Evolutionary conservation across 176 grass and related monocot species (phyloP).

Genomic region (Carex myosuroides): DNA sequence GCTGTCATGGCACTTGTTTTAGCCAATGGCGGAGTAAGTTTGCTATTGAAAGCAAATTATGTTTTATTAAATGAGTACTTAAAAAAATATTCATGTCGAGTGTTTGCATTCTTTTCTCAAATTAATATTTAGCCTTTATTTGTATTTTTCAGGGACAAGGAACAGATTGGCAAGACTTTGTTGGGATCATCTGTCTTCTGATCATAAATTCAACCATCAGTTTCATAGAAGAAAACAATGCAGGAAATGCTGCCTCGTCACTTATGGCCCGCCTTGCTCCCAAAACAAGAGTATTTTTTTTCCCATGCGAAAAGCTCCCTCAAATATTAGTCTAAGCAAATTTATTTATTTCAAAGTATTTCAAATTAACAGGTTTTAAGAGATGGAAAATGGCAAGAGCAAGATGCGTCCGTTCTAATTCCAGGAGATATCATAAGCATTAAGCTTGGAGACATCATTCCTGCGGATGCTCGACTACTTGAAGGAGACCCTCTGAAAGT

Average conservation of each 20-base stretch:
- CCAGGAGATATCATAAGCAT: slow-evolving; percentile 75
- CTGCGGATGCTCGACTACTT: slow-evolving; percentile 61
- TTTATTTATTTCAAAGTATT: not conserved
- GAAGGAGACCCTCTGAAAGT: slow-evolving; percentile 82
- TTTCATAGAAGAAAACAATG: slow-evolving; percentile 85
- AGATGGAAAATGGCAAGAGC: slow-evolving; percentile 63
- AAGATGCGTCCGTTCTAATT: slow-evolving; percentile 57
- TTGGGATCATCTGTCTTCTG: slow-evolving; percentile 65
- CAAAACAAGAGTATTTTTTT: slow-evolving; percentile 42
- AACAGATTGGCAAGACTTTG: slow-evolving; percentile 75
- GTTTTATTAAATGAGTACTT: not conserved
- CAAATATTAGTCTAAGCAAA: not conserved
- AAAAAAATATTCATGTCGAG: not conserved
- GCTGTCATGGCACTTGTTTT: slow-evolving; percentile 60
- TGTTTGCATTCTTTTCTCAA: not conserved
- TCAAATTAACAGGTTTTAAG: slow-evolving; percentile 41
- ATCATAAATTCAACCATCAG: slow-evolving; percentile 80
- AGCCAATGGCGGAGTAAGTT: slow-evolving; percentile 73
- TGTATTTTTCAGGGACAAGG: slow-evolving; percentile 39
- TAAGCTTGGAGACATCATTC: slow-evolving; percentile 74
- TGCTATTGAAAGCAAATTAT: not conserved
- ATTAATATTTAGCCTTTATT: not conserved
- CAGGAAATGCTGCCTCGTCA: slow-evolving; percentile 56
- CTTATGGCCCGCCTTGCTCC: slow-evolving; percentile 64
- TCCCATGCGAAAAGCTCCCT: not conserved